Percentiles rank a stretch among this genome's conserved stretches.
phyloP scores from a whole-genome alignment of 352 stramenopile genomes.

The Pythium rhizo-oryzae region DNA sequence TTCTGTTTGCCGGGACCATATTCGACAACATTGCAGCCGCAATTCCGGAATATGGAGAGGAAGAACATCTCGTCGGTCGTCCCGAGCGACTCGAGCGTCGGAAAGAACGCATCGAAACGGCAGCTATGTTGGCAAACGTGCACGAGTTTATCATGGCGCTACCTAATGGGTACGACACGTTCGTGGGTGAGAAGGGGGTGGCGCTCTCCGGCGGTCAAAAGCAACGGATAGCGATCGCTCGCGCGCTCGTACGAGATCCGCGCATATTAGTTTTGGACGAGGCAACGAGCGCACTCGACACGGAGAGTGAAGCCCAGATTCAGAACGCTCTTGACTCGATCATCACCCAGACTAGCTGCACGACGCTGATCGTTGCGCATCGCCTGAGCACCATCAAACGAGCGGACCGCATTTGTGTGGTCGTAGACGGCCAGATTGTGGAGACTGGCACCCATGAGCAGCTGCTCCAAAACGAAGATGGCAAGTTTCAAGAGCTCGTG shows the following conservation, averaged over 20 bases:
- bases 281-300: conserved; percentile 75
- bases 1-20: conserved; percentile 81
- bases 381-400: conserved; percentile 40
- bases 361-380: conserved; percentile 47
- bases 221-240: conserved; percentile 36
- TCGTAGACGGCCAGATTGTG: conserved; percentile 26
- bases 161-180: conserved; percentile 48
- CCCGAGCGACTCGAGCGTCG: neutral
- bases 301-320: conserved; percentile 68
- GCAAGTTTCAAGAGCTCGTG: conserved; percentile 27
- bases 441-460: conserved; percentile 30
- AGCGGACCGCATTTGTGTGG: conserved; percentile 42
- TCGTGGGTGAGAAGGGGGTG: conserved; percentile 65
- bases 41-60: neutral
- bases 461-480: conserved; percentile 15
- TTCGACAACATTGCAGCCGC: conserved; percentile 82
- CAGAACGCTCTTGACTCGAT: conserved; percentile 58
- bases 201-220: conserved; percentile 68
- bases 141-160: conserved; percentile 26
- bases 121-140: conserved; percentile 7
- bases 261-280: conserved; percentile 71
- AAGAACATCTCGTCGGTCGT: neutral
- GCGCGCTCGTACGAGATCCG: conserved; percentile 65
- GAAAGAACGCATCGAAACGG: conserved; percentile 4
- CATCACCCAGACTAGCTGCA: conserved; percentile 34